phyloP scores from a whole-genome alignment of 2,329 filamentous ascomycete genomes.

The Ramularia endophylla region DNA sequence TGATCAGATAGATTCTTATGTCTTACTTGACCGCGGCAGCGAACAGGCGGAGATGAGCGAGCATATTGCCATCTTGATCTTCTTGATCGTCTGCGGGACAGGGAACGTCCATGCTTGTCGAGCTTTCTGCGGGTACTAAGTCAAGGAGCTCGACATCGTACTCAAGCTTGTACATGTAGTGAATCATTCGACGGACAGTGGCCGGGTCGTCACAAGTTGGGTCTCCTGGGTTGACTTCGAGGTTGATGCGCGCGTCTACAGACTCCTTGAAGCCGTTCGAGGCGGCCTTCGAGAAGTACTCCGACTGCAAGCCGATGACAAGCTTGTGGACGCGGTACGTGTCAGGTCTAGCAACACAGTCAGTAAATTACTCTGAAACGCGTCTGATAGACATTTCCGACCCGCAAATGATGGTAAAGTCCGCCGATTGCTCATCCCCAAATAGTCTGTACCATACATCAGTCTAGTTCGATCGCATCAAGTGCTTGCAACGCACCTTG shows the following conservation, averaged over 20 bases:
- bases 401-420: constrained; percentile 21
- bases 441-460: background rate
- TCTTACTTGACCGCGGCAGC: constrained; percentile 15
- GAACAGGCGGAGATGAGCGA: constrained; percentile 20
- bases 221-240: constrained; percentile 3
- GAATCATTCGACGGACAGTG: constrained; percentile 21
- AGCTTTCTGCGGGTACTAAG: too few species aligned
- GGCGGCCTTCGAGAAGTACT: constrained; percentile 12
- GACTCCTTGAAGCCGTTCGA: constrained; percentile 11
- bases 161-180: constrained; percentile 27
- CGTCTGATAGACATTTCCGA: constrained; percentile 12
- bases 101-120: background rate
- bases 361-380: constrained; percentile 10
- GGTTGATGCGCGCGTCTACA: constrained; percentile 12
- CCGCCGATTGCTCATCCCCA: constrained; percentile 5
- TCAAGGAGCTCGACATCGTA: constrained; percentile 11
- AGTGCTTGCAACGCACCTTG: background rate
- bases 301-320: constrained; percentile 19
- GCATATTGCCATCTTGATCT: constrained; percentile 3
- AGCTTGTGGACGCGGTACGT: constrained; percentile 18
- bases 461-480: background rate
- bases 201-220: constrained; percentile 19
- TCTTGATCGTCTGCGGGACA: background rate
- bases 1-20: too few species aligned
- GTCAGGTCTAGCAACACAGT: constrained; percentile 8